These are phyloP conservation scores for Kwoniella europaea DNA, from an alignment of 768 basidiomycete genomes.

Conservation along the genomic window DNA sequence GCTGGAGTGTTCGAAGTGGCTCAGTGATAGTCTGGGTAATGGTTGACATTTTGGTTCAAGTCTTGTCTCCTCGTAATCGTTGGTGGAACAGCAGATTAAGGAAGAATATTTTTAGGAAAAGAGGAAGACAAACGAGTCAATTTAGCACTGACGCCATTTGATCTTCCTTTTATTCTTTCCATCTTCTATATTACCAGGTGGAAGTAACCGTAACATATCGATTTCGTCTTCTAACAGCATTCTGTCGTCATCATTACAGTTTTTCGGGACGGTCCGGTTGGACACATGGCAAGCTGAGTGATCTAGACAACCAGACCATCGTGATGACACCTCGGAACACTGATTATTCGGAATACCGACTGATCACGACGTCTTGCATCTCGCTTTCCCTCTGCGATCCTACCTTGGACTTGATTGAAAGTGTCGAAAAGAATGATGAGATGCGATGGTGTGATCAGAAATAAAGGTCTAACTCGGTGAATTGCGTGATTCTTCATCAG, in stretches of 20 bases:
- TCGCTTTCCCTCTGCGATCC: background rate
- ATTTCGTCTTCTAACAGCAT: constrained; percentile 8
- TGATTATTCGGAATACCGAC: constrained; percentile 11
- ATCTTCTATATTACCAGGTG: background rate
- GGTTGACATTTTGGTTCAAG: constrained; percentile 5
- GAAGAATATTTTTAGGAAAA: too few species aligned
- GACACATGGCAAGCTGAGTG: background rate
- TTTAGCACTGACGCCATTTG: background rate
- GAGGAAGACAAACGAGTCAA: too few species aligned
- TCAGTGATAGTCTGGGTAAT: constrained; percentile 25
- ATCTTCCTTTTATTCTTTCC: background rate
- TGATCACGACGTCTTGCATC: constrained; percentile 11
- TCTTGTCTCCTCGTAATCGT: background rate
- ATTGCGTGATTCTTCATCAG: constrained; percentile 14
- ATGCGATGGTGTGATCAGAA: constrained; percentile 5
- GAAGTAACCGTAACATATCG: background rate
- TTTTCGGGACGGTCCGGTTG: constrained; percentile 5
- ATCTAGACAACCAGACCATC: background rate
- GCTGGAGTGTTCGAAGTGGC: constrained; percentile 10
- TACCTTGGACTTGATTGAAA: background rate
- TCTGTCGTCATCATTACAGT: constrained; percentile 2
- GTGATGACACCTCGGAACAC: background rate
- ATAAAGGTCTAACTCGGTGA: background rate
- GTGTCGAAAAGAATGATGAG: background rate
- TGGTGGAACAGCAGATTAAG: too few species aligned